Conservation (phyloP, 176 grass and related monocot species). For the Leersia perrieri region DNA sequence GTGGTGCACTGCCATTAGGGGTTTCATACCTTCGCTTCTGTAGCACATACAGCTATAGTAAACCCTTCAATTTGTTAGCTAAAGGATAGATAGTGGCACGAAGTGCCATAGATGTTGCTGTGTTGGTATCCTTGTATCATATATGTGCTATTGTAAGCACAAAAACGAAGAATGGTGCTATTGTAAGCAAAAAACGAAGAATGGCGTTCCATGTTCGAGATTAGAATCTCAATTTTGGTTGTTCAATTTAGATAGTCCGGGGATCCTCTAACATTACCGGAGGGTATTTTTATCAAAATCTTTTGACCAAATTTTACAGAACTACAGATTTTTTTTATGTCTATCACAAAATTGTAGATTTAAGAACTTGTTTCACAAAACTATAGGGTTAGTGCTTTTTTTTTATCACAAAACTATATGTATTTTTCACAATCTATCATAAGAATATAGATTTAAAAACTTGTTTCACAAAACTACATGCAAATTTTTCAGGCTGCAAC, state of each 20-base stretch:
- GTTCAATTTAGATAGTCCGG: not conserved
- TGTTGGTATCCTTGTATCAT: not conserved
- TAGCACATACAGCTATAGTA: not conserved
- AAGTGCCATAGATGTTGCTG: not conserved
- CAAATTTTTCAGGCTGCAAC: too few relatives aligned
- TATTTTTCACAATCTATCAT: too few relatives aligned
- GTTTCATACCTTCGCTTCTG: constrained; percentile 6
- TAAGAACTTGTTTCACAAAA: too few relatives aligned
- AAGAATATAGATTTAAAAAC: too few relatives aligned
- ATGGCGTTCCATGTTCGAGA: not conserved
- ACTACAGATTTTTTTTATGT: too few relatives aligned
- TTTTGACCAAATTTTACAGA: too few relatives aligned
- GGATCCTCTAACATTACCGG: not conserved
- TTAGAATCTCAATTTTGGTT: not conserved
- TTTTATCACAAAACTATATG: too few relatives aligned
- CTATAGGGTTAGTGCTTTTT: too few relatives aligned
- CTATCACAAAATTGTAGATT: too few relatives aligned
- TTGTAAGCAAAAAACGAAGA: not conserved
- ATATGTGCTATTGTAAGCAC: not conserved
- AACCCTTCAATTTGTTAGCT: not conserved
- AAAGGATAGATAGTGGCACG: not conserved
- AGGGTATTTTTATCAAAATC: not conserved
- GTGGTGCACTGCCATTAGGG: not conserved
- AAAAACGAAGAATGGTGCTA: too few relatives aligned
- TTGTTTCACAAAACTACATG: too few relatives aligned